Base-by-base conservation (phyloP, 495 filamentous ascomycete genomes). In the Talaromyces stipitatus region DNA sequence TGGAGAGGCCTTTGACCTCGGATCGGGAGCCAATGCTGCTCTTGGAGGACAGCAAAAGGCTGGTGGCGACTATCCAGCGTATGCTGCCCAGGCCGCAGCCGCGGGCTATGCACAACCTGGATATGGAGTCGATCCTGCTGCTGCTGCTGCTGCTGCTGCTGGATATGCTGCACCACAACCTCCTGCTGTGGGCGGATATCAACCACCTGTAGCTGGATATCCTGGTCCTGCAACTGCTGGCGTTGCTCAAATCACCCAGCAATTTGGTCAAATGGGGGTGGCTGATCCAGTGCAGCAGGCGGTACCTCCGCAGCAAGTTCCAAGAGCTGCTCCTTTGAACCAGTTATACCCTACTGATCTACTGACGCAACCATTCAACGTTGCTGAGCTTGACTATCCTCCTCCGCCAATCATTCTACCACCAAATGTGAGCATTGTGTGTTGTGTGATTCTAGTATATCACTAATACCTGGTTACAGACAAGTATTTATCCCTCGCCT, bases 1-100 rank as follows among this genome's bases (percentile, higher is more conserved):
- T 23, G 90, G 89, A 24, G 87, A 91, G 68, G 92, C 92, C 5
- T 98, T 92, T 69, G 95, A 96, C 10, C 91, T 97, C 65, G 92
- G 88, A 29, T 82, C 82, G 28, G 94, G 94, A 62, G 89, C 87
- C 64, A 98, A 98, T 82, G 85, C 89, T 53, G 87, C 75, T 14
- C 66, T 84, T 43, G 82, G 80, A 59, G 81, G 78, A 50, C 84
- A 86, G 65, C 68, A 67, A 46, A 70, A 73, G 24, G 79, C 69
- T 2, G 80, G 79, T 48, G 79, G 73, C 56, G 65, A 71, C 67
- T 82, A 71, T 75, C 83, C 80, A 48, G 80, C 78, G 48, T 89
- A 88, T 53, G 68, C 72, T 63, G 73, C 78, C 32, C 82, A 82
- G 64, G 32, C 60, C 32, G 71, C 70, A 59, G 63, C 67, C 54